A percentile compares a stretch with the other conserved stretches of the same genome.
phyloP scores from a whole-genome alignment of 2,329 filamentous ascomycete species.

The Mollisiaceae sp. region DNA sequence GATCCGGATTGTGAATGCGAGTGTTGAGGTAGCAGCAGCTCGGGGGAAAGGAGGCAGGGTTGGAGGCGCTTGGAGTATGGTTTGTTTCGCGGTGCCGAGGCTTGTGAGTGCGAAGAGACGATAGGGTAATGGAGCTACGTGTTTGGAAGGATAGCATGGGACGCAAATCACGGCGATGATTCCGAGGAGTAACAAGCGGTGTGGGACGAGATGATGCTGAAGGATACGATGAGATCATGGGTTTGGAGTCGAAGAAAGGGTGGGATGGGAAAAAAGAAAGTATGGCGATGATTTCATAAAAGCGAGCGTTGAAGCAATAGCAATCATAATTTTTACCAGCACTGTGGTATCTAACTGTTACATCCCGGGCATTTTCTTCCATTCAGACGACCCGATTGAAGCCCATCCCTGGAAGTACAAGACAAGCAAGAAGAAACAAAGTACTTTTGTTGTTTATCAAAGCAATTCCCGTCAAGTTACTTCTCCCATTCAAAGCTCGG shows the following conservation, averaged over 20 bases:
- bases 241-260: too few relatives aligned
- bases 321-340: neutral
- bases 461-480: neutral
- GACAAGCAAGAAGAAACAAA: too few relatives aligned
- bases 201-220: neutral
- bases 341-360: neutral
- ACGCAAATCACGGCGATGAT: neutral
- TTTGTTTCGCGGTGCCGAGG: neutral
- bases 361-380: neutral
- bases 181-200: neutral
- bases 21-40: neutral
- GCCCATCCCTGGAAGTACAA: neutral
- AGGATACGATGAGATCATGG: too few relatives aligned
- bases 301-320: too few relatives aligned
- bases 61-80: too few relatives aligned
- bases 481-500: neutral
- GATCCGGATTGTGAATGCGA: neutral
- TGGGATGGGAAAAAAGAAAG: too few relatives aligned
- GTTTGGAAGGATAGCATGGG: neutral
- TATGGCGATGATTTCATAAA: too few relatives aligned
- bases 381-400: neutral
- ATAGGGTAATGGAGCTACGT: neutral
- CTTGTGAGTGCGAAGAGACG: neutral
- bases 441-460: neutral
- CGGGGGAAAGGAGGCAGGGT: neutral